Conservation (phyloP, 306 rosid genomes). For the Ochetophila trinervis region DNA sequence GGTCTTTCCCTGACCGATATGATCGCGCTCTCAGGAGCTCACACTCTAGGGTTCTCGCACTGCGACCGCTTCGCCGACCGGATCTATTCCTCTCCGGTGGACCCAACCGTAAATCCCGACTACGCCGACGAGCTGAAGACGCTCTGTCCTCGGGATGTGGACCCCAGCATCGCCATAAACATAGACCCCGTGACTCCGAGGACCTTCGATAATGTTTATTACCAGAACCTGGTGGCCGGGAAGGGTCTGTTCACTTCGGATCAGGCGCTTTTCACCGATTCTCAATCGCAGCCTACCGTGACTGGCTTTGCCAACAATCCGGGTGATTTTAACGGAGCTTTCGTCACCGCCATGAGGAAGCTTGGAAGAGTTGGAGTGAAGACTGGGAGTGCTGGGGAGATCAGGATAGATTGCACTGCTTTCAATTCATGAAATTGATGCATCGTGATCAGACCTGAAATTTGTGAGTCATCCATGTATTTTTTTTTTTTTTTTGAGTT, state of each 20-base stretch:
- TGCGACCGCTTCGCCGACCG: conserved; percentile 54
- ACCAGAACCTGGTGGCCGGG: conserved; percentile 41
- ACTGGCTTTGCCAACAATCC: conserved; percentile 47
- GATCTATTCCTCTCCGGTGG: conserved; percentile 45
- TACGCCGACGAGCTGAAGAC: conserved; percentile 41
- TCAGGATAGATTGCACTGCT: conserved; percentile 52
- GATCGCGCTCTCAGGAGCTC: conserved; percentile 87
- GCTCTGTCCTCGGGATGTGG: conserved; percentile 42
- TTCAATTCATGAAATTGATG: conserved; percentile 44
- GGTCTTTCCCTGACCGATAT: conserved; percentile 52
- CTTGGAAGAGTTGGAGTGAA: conserved; percentile 81
- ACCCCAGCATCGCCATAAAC: conserved; percentile 26
- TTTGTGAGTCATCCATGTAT: too few relatives aligned
- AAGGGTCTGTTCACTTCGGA: conserved; percentile 59
- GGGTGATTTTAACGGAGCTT: conserved; percentile 44
- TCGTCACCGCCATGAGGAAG: conserved; percentile 58
- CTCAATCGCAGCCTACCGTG: conserved; percentile 40
- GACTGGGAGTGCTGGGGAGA: conserved; percentile 53
- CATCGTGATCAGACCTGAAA: too few relatives aligned
- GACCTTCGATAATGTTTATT: conserved; percentile 58
- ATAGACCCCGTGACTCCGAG: conserved; percentile 51
- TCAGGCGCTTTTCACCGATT: conserved; percentile 48
- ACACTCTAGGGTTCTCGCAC: conserved; percentile 70
- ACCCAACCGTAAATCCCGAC: conserved; percentile 53
- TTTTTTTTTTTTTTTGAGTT: too few relatives aligned